Base-by-base conservation (phyloP, 2,329 filamentous ascomycete species). In the Rutstroemia sp. region DNA sequence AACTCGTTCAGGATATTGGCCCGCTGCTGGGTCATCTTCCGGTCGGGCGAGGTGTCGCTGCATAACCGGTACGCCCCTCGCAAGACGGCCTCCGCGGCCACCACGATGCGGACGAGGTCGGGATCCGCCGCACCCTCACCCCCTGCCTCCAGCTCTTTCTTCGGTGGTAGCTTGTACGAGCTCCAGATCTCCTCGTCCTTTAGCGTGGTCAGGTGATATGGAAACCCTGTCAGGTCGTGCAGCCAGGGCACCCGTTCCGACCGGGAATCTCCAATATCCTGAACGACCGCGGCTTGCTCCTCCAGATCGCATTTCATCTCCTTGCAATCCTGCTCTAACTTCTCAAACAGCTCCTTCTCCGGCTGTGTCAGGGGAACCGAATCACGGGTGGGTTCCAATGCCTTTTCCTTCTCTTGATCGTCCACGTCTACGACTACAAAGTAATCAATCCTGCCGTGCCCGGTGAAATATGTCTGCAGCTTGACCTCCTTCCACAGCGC, bases 1-100 rank as follows among this genome's bases (percentile, higher is more conserved):
- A 61, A 62, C 25, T 59, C 41, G 38, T 59, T 62, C 5, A 59
- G 21, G 19, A 60, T 58, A 52, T 58, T 60, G 4, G 58, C 56
- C 19, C 14, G 21, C 51, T 62, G 14, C 44, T 62, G 19, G 8
- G 34, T 62, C 23, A 62, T 61, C 49, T 58, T 62, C 14, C 52
- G 38, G 37, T 53, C 34, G 23, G 34, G 54, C 18, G 21, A 62
- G 23, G 49, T 58, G 23, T 62, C 41, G n/a, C 44, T 58, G 18
- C 34, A 59, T 34, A 60, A 55, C 46, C 38, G 25, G 34, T 61
- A 61, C 12, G 34, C 47, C n/a, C 59, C 45, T 51, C 50, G 47
- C n/a, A 62, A 52, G 18, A 58, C 34, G 21, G 49, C 54, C 48
- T 61, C 18, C n/a, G 51, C 48, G 3, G 38, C 37, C 51, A 30